These are phyloP conservation scores for Aspergillus tanneri DNA, from an alignment of 2,329 filamentous ascomycete genomes.

Conservation along the genomic window DNA sequence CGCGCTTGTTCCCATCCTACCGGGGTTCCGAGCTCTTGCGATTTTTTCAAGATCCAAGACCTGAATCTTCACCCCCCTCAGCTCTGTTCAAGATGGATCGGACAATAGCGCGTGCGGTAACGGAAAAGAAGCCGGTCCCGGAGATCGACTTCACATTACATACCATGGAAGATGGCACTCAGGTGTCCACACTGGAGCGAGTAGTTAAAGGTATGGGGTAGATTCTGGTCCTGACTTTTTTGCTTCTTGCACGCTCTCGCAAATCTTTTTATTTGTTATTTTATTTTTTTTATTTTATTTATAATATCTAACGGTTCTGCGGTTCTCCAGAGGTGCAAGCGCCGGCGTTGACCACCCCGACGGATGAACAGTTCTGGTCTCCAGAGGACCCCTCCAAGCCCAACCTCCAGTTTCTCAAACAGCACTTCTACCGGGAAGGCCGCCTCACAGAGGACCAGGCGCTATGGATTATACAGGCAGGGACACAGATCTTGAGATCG, in stretches of 20 bases:
- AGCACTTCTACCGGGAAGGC: conserved; percentile 97
- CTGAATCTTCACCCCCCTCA: conserved; percentile 3
- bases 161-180: conserved; percentile 94
- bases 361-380: conserved; percentile 91
- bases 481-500: conserved; percentile 79
- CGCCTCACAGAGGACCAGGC: conserved; percentile 96
- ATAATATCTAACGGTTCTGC: conserved; percentile 19
- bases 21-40: conserved; percentile 15
- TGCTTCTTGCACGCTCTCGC: neutral
- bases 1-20: conserved; percentile 4
- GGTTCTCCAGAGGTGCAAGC: conserved; percentile 81
- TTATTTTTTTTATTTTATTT: neutral
- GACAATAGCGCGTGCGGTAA: conserved; percentile 78
- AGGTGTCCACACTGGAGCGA: conserved; percentile 92
- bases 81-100: conserved; percentile 40
- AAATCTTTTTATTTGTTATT: neutral
- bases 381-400: conserved; percentile 83
- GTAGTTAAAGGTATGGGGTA: conserved; percentile 86
- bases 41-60: conserved; percentile 12
- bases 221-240: neutral
- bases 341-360: conserved; percentile 87
- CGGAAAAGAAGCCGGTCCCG: conserved; percentile 90
- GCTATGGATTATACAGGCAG: conserved; percentile 87
- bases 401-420: conserved; percentile 90
- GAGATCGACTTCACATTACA: conserved; percentile 99